Evolutionary conservation across 768 basidiomycete genomes (phyloP).

Genomic region (Butyriboletus loyo): DNA sequence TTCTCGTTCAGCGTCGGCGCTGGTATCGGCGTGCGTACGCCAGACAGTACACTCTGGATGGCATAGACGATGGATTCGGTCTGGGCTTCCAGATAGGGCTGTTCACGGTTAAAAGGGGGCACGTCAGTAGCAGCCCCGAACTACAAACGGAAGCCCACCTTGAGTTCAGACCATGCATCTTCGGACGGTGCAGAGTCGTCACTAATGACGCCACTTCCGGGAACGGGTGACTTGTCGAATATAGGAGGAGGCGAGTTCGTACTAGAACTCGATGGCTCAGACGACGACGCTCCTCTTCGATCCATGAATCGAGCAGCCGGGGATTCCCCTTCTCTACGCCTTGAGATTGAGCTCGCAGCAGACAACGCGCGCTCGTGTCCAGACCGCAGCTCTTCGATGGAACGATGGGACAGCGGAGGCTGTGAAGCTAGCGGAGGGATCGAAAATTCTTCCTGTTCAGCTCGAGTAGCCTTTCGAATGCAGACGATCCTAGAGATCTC

Average conservation of each 20-base stretch:
- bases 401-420: slow-evolving; percentile 40
- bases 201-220: slow-evolving; percentile 48
- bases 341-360: slow-evolving; percentile 28
- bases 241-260: slow-evolving; percentile 74
- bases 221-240: slow-evolving; percentile 53
- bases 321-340: slow-evolving; percentile 30
- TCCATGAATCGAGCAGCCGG: slow-evolving; percentile 21
- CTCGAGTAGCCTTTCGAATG: slow-evolving; percentile 72
- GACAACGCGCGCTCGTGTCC: slow-evolving; percentile 49
- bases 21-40: slow-evolving; percentile 87
- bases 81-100: slow-evolving; percentile 97
- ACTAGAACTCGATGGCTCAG: slow-evolving; percentile 70
- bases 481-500: slow-evolving; percentile 81
- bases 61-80: slow-evolving; percentile 93
- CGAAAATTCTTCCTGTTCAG: slow-evolving; percentile 67
- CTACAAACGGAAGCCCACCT: slow-evolving; percentile 41
- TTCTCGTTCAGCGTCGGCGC: slow-evolving; percentile 87
- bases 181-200: slow-evolving; percentile 68
- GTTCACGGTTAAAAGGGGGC: not conserved
- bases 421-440: slow-evolving; percentile 33
- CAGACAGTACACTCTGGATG: slow-evolving; percentile 92
- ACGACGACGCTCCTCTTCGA: slow-evolving; percentile 45
- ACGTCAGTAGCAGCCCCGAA: not conserved
- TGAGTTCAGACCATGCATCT: slow-evolving; percentile 82
- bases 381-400: slow-evolving; percentile 53